Conservation (phyloP, 148 eudicot genomes). For the Oxyria digyna region DNA sequence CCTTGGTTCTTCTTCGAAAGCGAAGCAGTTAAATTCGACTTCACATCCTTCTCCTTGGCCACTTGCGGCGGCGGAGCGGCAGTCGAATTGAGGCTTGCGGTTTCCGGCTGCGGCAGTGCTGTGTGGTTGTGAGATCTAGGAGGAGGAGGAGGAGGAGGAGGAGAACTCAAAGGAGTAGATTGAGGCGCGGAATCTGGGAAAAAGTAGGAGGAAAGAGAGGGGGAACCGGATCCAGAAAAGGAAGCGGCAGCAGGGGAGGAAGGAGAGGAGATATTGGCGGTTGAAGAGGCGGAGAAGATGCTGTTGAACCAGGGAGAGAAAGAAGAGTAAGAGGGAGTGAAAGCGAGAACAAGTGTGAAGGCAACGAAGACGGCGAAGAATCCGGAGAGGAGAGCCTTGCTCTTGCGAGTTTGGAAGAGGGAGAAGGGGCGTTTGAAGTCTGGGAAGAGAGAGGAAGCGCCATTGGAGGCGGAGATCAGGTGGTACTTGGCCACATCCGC, state of each 20-base stretch:
- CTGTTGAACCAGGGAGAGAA: slow-evolving; percentile 57
- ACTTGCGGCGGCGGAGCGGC: slow-evolving; percentile 9
- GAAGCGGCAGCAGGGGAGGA: slow-evolving; percentile 10
- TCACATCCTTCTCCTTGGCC: slow-evolving; percentile 10
- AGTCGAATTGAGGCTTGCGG: not conserved
- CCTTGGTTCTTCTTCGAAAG: slow-evolving; percentile 18
- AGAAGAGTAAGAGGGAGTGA: slow-evolving; percentile 43
- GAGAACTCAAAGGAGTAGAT: not conserved
- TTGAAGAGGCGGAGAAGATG: slow-evolving; percentile 21
- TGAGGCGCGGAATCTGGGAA: slow-evolving; percentile 27
- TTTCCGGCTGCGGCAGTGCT: not conserved
- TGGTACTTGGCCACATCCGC: slow-evolving; percentile 53
- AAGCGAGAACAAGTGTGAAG: slow-evolving; percentile 55
- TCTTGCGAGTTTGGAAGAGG: slow-evolving; percentile 28
- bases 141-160: not conserved
- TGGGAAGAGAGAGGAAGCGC: slow-evolving; percentile 21
- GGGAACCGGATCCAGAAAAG: slow-evolving; percentile 41
- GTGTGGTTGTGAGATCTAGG: not conserved
- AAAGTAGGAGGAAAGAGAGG: slow-evolving; percentile 30
- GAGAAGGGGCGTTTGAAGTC: slow-evolving; percentile 42
- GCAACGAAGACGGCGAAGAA: slow-evolving; percentile 38
- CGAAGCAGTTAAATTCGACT: slow-evolving; percentile 26
- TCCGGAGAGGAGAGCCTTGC: slow-evolving; percentile 33
- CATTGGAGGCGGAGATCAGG: slow-evolving; percentile 27
- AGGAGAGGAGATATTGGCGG: slow-evolving; percentile 7